Evolutionary conservation across 192 early-diverging fungal species (phyloP), one percentile per base, ranked within the genome.

Genomic region (Linnemannia elongata): DNA sequence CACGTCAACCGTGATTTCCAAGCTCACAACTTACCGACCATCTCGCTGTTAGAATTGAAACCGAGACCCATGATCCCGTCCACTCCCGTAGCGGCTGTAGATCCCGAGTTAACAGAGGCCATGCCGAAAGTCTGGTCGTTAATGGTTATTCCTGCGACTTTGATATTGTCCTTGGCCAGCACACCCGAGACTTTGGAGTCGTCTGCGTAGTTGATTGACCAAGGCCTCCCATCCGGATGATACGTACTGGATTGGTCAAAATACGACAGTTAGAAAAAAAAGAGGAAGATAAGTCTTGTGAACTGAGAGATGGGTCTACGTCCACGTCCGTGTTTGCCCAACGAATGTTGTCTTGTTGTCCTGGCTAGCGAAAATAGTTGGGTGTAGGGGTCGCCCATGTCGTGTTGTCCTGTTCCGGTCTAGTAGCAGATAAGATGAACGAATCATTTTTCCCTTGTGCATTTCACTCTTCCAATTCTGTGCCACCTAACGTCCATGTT

Each of bases 51-150:
- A 13, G 85, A 81, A 7, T 90, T 88, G 74, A 92, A 93, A 6
- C 91, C 92, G 18, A 93, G 79, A 36, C 93, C 93, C 74, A 93
- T 87, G 15, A 93, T 92, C 10, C 93, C 93, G 76, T 93, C 93
- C 52, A 94, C 90, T 20, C 85, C 89, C 1, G 89, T 77, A 1
- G 88, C 87, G 22, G 83, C 83, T 66, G 91, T 91, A 63, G 90
- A 91, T 41, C 81, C 85, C 30, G 87, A 83, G 83, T 91, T 89
- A 49, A 91, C 83, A 15, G 85, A 89, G 9, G 90, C 89, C 72
- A 91, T 69, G 0, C 91, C 92, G 49, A 93, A 90, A 7, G 89
- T 88, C 72, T 92, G 83, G 6, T 44, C 70, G 4, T 83, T 79
- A 15, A 92, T 84, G 0, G 73, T 27, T n/a, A 90, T 82, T 18